Evolutionary conservation across 2,329 filamentous ascomycete genomes (phyloP).

Genomic region (Sporothrix euskadiensis): DNA sequence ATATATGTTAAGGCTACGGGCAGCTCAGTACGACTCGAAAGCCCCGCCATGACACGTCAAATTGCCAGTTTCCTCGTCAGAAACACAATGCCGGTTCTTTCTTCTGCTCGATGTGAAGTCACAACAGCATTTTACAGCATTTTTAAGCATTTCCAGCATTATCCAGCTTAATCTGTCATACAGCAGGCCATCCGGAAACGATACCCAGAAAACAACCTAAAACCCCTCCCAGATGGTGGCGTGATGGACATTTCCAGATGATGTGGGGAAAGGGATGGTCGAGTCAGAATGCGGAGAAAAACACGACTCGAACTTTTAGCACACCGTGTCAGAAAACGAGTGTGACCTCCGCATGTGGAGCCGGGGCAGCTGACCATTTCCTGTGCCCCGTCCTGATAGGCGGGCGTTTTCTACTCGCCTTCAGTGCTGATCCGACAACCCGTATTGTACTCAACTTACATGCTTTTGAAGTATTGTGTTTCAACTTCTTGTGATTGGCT

Average conservation of each 20-base stretch:
- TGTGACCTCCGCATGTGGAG: not conserved
- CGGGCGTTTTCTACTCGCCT: not conserved
- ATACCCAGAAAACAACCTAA: not conserved
- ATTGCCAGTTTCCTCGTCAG: not conserved
- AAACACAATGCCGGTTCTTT: not conserved
- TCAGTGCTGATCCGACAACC: not conserved
- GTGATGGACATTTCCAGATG: not conserved
- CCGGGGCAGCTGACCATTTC: not conserved
- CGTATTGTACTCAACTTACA: too few species aligned
- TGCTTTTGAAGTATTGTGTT: too few species aligned
- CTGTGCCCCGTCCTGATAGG: not conserved
- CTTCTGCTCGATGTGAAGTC: not conserved
- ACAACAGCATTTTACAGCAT: not conserved
- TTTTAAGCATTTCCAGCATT: not conserved
- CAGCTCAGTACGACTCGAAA: not conserved
- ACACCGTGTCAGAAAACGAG: not conserved
- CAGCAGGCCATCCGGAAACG: not conserved
- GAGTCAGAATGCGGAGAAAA: constrained; percentile 13
- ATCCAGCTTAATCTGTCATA: not conserved
- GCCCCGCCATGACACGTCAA: not conserved
- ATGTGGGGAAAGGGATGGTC: not conserved
- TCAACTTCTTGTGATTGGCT: not conserved
- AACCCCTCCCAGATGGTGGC: not conserved
- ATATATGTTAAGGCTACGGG: not conserved
- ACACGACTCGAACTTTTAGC: not conserved